Conservation (phyloP, 2,329 filamentous ascomycete genomes). For the Cercospora sojina region DNA sequence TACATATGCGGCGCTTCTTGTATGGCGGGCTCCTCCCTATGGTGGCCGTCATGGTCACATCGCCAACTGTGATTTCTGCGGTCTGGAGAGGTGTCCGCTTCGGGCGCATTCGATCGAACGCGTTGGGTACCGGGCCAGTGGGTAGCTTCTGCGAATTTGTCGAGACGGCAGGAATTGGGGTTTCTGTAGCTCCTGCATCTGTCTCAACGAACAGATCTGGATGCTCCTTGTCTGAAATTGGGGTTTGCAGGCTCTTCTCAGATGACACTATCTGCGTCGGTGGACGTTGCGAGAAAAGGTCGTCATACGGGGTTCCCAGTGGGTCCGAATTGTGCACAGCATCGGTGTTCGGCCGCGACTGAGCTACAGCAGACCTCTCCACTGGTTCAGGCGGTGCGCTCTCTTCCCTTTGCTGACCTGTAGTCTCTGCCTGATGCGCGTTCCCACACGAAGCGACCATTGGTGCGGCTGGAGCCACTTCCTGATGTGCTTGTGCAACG, state of each 20-base stretch:
- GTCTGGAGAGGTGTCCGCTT: constrained; percentile 63
- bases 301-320: constrained; percentile 28
- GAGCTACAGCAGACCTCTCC: not conserved
- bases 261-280: not conserved
- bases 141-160: constrained; percentile 37
- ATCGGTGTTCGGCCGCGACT: not conserved
- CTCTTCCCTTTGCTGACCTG: not conserved
- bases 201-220: not conserved
- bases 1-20: constrained; percentile 49
- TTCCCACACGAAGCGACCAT: not conserved
- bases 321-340: constrained; percentile 29
- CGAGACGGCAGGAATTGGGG: constrained; percentile 35
- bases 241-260: not conserved
- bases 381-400: not conserved
- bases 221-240: not conserved
- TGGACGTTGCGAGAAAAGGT: constrained; percentile 32
- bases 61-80: constrained; percentile 73
- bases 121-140: constrained; percentile 55
- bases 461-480: not conserved
- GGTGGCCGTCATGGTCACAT: constrained; percentile 61
- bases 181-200: constrained; percentile 15
- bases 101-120: constrained; percentile 64
- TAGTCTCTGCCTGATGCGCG: not conserved
- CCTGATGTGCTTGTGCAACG: not conserved
- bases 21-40: constrained; percentile 56